phyloP scores from a whole-genome alignment of 2,329 filamentous ascomycete species.

The Xylariaceae sp. region DNA sequence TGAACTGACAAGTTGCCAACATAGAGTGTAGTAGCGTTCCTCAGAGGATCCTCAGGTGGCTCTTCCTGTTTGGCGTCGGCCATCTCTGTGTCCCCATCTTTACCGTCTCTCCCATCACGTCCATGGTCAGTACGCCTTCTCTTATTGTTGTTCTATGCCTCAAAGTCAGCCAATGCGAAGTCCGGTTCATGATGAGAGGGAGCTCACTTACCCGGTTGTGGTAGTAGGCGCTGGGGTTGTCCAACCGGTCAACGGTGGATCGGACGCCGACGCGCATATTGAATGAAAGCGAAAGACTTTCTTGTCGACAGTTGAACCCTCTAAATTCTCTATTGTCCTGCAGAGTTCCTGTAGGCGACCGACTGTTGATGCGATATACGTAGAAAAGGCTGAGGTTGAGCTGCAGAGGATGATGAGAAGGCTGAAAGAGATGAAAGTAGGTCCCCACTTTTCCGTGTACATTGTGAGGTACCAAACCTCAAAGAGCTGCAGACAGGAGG shows the following conservation, averaged over 20 bases:
- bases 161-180: slow-evolving; percentile 15
- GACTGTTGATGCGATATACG: background rate
- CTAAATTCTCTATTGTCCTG: background rate
- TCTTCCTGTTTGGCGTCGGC: slow-evolving; percentile 55
- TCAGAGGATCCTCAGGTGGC: slow-evolving; percentile 75
- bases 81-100: slow-evolving; percentile 59
- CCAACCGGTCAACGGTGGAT: slow-evolving; percentile 87
- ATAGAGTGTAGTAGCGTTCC: slow-evolving; percentile 91
- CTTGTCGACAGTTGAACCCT: background rate
- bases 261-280: slow-evolving; percentile 56
- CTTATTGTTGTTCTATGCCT: slow-evolving; percentile 68
- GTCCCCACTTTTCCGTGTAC: slow-evolving; percentile 19
- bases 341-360: background rate
- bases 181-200: slow-evolving; percentile 6
- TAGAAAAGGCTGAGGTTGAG: slow-evolving; percentile 7
- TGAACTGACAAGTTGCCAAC: slow-evolving; percentile 86
- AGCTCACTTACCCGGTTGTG: slow-evolving; percentile 70
- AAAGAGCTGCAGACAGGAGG: background rate
- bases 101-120: slow-evolving; percentile 46
- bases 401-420: slow-evolving; percentile 12
- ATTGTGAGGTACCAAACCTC: background rate
- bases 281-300: background rate
- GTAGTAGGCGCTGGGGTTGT: slow-evolving; percentile 95
- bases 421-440: background rate
- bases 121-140: slow-evolving; percentile 65